A percentile compares a stretch with the other conserved stretches of the same genome.
Conservation (phyloP, 108 stramenopile genomes). For the Cyclotella kingstonii region DNA sequence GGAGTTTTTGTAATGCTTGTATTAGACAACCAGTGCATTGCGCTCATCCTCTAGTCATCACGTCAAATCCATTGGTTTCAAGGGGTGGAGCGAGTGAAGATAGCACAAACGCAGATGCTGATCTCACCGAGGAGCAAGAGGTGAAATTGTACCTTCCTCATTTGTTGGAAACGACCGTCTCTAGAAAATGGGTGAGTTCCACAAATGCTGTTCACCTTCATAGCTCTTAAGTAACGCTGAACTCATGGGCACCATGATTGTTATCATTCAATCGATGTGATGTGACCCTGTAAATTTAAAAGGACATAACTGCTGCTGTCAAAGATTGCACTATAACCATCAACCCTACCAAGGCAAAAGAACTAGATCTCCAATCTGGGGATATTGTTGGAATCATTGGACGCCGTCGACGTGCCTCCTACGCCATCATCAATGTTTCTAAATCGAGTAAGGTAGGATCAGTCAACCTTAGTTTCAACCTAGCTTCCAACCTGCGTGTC, state of each 20-base stretch:
- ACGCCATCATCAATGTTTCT: conserved; percentile 54
- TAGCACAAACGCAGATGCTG: conserved; percentile 9
- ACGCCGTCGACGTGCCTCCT: conserved; percentile 71
- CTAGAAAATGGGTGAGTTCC: conserved; percentile 52
- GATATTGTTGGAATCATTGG: conserved; percentile 74
- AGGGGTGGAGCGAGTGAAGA: conserved; percentile 13
- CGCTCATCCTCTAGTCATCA: too few species aligned
- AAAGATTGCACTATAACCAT: conserved; percentile 58
- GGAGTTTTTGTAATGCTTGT: too few species aligned
- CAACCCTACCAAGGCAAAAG: conserved; percentile 77
- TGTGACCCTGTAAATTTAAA: not conserved
- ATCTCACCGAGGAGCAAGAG: conserved; percentile 31
- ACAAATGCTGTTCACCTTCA: not conserved
- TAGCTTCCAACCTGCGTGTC: conserved; percentile 72
- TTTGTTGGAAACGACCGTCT: conserved; percentile 62
- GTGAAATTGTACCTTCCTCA: conserved; percentile 75
- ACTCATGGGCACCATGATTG: not conserved
- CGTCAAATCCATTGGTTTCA: not conserved
- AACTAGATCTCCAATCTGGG: conserved; percentile 60
- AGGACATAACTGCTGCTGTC: conserved; percentile 37
- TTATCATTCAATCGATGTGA: not conserved
- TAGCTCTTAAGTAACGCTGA: not conserved
- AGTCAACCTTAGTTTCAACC: conserved; percentile 50
- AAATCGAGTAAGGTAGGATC: conserved; percentile 45
- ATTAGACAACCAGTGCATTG: too few species aligned